A percentile compares a stretch with the other conserved stretches of the same genome.
Evolutionary conservation across 2,329 filamentous ascomycete genomes (phyloP).

Genomic region (Cyphellophora attinorum): DNA sequence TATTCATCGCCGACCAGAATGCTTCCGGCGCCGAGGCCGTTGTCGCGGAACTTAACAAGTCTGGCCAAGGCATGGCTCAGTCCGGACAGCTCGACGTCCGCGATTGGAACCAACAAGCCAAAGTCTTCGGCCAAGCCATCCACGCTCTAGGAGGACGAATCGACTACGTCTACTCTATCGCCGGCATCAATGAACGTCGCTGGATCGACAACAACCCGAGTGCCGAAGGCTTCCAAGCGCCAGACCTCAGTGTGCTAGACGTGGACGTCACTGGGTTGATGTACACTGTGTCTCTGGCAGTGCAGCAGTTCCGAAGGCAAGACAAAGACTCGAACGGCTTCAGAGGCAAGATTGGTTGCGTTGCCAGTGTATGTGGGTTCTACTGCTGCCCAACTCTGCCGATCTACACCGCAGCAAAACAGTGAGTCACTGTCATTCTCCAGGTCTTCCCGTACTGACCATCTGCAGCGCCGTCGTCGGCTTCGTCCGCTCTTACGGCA

Average conservation of each 20-base stretch:
- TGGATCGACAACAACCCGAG: slow-evolving; percentile 23
- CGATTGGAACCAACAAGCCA: slow-evolving; percentile 16
- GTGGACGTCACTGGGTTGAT: slow-evolving; percentile 33
- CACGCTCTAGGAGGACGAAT: slow-evolving; percentile 24
- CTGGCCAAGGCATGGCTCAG: slow-evolving; percentile 6
- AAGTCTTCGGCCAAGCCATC: slow-evolving; percentile 27
- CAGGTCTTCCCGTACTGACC: not conserved
- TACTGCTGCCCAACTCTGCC: slow-evolving; percentile 32
- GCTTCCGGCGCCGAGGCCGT: slow-evolving; percentile 12
- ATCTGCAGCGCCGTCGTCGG: slow-evolving; percentile 8
- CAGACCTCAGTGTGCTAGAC: slow-evolving; percentile 29
- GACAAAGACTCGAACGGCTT: slow-evolving; percentile 22
- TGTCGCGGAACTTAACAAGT: slow-evolving; percentile 14
- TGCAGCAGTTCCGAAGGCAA: slow-evolving; percentile 36
- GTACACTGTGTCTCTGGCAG: slow-evolving; percentile 30
- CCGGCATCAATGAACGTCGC: slow-evolving; percentile 30
- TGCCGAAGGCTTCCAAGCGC: slow-evolving; percentile 23
- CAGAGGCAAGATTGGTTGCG: slow-evolving; percentile 26
- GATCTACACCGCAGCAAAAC: slow-evolving; percentile 27
- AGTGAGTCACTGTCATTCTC: not conserved
- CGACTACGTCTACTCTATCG: slow-evolving; percentile 31
- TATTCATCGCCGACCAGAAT: slow-evolving; percentile 21
- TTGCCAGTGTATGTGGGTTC: slow-evolving; percentile 33
- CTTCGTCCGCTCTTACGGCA: slow-evolving; percentile 28
- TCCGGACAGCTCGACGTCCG: slow-evolving; percentile 12